phyloP scores from a whole-genome alignment of 176 grass and related monocot genomes.

The Ampelocalamus luodianensis region DNA sequence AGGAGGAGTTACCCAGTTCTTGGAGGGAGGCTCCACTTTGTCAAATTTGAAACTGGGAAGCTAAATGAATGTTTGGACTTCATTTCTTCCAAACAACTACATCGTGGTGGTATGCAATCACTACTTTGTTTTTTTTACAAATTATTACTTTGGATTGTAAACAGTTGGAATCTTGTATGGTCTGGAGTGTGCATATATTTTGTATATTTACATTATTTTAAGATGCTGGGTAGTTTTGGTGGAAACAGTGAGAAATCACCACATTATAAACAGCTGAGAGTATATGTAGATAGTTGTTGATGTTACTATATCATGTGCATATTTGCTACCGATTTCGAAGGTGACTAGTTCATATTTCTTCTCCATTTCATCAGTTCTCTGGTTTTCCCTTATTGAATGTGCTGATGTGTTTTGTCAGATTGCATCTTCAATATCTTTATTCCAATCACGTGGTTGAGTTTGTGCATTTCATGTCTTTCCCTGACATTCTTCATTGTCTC shows the following conservation, averaged over 20 bases:
- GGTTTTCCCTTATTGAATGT: not conserved
- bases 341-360: not conserved
- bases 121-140: slow-evolving; percentile 1
- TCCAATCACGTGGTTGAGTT: slow-evolving; percentile 18
- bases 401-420: not conserved
- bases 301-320: slow-evolving; percentile 11
- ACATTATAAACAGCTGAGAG: not conserved
- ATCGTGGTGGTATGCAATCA: slow-evolving; percentile 77
- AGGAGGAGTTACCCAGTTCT: slow-evolving; percentile 93
- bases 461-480: not conserved
- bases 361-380: not conserved
- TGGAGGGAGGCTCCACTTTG: slow-evolving; percentile 97
- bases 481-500: not conserved
- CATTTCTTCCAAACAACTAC: slow-evolving; percentile 97
- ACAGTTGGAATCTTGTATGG: slow-evolving; percentile 6
- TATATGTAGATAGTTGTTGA: not conserved
- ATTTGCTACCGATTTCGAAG: slow-evolving; percentile 20
- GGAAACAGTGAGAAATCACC: not conserved
- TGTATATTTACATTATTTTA: not conserved
- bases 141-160: not conserved
- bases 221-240: not conserved
- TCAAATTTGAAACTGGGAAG: slow-evolving; percentile 94
- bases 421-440: slow-evolving; percentile 5
- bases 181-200: not conserved
- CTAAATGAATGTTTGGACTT: slow-evolving; percentile 93